Conservation (phyloP, 208 protist species). For the Herpetomonas tarakana region DNA sequence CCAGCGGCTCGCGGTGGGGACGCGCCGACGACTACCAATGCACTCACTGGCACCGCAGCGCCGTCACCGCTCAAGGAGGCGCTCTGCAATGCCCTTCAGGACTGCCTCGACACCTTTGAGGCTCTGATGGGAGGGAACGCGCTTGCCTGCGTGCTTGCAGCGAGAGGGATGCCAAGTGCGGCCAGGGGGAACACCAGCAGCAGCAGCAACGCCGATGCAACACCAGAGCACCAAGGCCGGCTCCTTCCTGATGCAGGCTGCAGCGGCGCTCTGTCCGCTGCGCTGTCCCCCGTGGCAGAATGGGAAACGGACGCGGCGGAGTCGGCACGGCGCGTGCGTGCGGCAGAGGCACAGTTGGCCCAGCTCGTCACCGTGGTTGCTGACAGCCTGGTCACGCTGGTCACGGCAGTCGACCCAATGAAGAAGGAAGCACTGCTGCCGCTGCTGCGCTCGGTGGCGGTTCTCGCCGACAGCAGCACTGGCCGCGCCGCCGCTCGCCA, state of each 20-base stretch:
- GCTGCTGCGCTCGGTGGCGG: constrained; percentile 38
- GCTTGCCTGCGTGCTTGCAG: background rate
- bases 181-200: no score
- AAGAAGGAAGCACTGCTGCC: constrained; percentile 58
- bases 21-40: background rate
- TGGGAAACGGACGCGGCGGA: background rate
- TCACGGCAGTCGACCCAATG: constrained; percentile 46
- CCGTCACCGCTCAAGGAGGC: no score
- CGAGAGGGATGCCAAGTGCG: background rate
- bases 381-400: constrained; percentile 38
- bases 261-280: background rate
- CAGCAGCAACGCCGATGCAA: background rate
- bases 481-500: constrained; percentile 33
- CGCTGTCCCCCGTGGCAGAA: no score
- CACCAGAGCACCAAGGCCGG: no score
- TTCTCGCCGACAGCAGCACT: constrained; percentile 24
- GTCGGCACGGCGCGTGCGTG: constrained; percentile 4
- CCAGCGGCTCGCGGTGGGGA: no score
- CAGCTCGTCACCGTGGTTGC: constrained; percentile 31
- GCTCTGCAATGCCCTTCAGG: background rate
- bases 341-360: constrained; percentile 24
- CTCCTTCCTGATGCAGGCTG: background rate
- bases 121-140: background rate
- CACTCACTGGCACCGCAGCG: background rate
- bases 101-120: background rate